Evolutionary conservation across 2,329 filamentous ascomycete species (phyloP).

Genomic region (Beauveria asiatica): DNA sequence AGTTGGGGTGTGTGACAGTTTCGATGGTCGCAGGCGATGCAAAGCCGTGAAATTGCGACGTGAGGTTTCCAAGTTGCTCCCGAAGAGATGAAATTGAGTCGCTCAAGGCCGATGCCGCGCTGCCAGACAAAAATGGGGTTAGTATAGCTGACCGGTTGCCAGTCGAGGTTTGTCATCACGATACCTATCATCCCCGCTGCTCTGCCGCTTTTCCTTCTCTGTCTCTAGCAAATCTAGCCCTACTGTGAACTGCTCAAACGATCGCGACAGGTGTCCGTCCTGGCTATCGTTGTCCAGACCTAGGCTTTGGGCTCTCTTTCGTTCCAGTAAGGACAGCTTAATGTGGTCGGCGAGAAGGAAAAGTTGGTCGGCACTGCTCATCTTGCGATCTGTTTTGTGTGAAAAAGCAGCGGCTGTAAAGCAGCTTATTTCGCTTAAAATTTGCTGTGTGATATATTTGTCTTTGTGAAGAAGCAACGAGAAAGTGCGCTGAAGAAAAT

Average conservation of each 20-base stretch:
- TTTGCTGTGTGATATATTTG: background rate
- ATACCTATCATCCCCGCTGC: constrained; percentile 56
- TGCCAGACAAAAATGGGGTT: constrained; percentile 14
- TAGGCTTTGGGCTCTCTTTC: constrained; percentile 74
- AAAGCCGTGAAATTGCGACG: constrained; percentile 69
- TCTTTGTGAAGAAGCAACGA: background rate
- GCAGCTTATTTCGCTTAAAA: no score
- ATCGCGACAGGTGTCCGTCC: constrained; percentile 82
- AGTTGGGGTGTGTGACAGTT: constrained; percentile 53
- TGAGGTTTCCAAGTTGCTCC: constrained; percentile 68
- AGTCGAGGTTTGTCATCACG: background rate
- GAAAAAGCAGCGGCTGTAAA: no score
- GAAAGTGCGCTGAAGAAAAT: no score
- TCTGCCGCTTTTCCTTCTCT: constrained; percentile 55
- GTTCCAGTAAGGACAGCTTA: constrained; percentile 89
- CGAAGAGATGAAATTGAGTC: constrained; percentile 62
- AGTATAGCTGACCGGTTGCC: background rate
- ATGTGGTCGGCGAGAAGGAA: constrained; percentile 93
- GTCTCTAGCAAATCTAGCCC: constrained; percentile 63
- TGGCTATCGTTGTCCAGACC: constrained; percentile 72
- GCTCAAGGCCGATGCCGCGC: constrained; percentile 41
- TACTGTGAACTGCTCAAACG: constrained; percentile 75
- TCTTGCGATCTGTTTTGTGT: background rate
- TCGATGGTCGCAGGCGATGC: constrained; percentile 39
- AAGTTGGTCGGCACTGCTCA: constrained; percentile 59